Evolutionary conservation across 768 basidiomycete species (phyloP).

Genomic region (Tricholoma sp.): DNA sequence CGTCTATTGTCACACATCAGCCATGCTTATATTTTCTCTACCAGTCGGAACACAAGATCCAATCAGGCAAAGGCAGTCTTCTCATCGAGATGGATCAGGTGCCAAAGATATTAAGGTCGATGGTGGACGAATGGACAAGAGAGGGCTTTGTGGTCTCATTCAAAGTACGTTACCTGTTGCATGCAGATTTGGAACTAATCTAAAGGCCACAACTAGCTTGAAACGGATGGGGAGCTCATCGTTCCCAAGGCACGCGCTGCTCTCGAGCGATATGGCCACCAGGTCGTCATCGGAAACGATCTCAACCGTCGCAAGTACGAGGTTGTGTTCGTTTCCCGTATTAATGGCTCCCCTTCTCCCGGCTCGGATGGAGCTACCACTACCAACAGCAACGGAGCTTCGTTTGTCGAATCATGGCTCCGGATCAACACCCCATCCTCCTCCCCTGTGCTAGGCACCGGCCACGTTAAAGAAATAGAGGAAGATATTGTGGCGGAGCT

Average conservation of each 20-base stretch:
- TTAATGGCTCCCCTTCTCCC: conserved; percentile 17
- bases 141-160: conserved; percentile 94
- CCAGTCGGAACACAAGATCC: conserved; percentile 97
- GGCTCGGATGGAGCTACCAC: conserved; percentile 1
- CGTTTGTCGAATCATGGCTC: conserved; percentile 59
- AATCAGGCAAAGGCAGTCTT: conserved; percentile 91
- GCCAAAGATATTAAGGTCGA: conserved; percentile 88
- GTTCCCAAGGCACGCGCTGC: conserved; percentile 89
- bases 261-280: conserved; percentile 92
- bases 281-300: conserved; percentile 95
- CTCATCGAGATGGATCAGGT: conserved; percentile 99
- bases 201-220: conserved; percentile 52
- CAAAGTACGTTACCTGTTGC: conserved; percentile 57
- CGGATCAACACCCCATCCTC: conserved; percentile 44
- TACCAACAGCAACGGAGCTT: conserved; percentile 6
- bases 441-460: conserved; percentile 26
- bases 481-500: conserved; percentile 83
- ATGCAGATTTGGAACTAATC: background rate
- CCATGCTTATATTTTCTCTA: background rate
- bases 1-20: background rate
- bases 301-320: conserved; percentile 88
- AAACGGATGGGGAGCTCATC: conserved; percentile 80
- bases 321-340: conserved; percentile 84
- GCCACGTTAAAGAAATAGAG: conserved; percentile 76
- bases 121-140: conserved; percentile 92